Evolutionary conservation across 169 alveolate genomes (phyloP).

Genomic region (Cryptosporidium sp.): DNA sequence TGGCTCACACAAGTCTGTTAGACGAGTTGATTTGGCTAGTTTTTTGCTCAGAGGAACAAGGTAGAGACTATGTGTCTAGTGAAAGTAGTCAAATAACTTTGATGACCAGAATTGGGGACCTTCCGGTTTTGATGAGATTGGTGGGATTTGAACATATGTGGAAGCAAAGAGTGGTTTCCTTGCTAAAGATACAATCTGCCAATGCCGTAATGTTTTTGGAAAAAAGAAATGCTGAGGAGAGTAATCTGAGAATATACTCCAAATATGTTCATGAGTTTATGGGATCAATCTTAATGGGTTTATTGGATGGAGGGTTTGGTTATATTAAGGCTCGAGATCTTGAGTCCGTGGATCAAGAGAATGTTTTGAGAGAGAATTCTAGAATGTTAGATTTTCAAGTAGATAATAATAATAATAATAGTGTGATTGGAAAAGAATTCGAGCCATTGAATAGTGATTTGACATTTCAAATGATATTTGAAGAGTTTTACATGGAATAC

Average conservation of each 20-base stretch:
- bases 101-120: slow-evolving; percentile 12
- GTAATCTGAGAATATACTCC: slow-evolving; percentile 29
- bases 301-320: slow-evolving; percentile 33
- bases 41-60: background rate
- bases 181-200: background rate
- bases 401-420: background rate
- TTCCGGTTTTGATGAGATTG: background rate
- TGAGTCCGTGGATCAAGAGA: background rate
- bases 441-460: slow-evolving; percentile 1
- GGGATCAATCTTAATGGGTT: slow-evolving; percentile 15
- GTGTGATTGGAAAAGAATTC: background rate
- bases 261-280: slow-evolving; percentile 30
- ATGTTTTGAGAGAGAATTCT: background rate
- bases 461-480: slow-evolving; percentile 19
- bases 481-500: slow-evolving; percentile 58
- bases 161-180: slow-evolving; percentile 1
- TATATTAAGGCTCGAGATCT: background rate
- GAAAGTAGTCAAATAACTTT: background rate
- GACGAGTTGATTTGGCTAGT: background rate
- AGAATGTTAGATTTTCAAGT: background rate
- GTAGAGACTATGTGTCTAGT: background rate
- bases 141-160: slow-evolving; percentile 37
- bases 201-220: slow-evolving; percentile 12
- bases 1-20: background rate
- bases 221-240: background rate